Evolutionary conservation across 1,284 basidiomycete genomes (phyloP).

Genomic region (Ceraceosorus guamensis): DNA sequence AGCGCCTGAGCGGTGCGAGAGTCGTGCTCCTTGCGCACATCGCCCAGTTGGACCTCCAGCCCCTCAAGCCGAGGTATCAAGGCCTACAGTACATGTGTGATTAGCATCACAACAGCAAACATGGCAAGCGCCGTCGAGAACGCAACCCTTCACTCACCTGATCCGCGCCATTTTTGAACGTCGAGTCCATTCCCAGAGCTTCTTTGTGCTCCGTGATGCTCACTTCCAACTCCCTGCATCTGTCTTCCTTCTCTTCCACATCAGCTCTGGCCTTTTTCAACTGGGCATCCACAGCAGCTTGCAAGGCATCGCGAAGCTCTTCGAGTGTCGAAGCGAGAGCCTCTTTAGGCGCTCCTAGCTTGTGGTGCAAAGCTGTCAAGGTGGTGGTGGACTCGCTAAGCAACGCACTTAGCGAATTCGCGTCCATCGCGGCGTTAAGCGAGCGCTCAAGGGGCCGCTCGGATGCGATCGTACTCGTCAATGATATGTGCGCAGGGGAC

Average conservation of each 20-base stretch:
- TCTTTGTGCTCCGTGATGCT: not conserved
- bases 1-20: slow-evolving; percentile 20
- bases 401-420: slow-evolving; percentile 27
- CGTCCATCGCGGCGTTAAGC: slow-evolving; percentile 25
- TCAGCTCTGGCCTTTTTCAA: slow-evolving; percentile 29
- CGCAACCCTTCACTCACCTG: not conserved
- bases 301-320: slow-evolving; percentile 32
- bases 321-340: slow-evolving; percentile 30
- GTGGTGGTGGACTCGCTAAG: slow-evolving; percentile 32
- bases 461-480: too few relatives aligned
- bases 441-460: not conserved
- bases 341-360: slow-evolving; percentile 36
- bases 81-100: slow-evolving; percentile 4
- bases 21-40: slow-evolving; percentile 17
- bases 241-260: slow-evolving; percentile 18
- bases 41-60: slow-evolving; percentile 16
- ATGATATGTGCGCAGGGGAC: too few relatives aligned
- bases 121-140: not conserved
- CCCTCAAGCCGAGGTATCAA: slow-evolving; percentile 23
- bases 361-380: slow-evolving; percentile 28
- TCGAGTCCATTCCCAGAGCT: not conserved
- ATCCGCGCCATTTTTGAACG: not conserved
- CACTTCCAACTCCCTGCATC: slow-evolving; percentile 9
- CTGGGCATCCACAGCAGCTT: slow-evolving; percentile 39
- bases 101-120: slow-evolving; percentile 5